phyloP scores from a whole-genome alignment of 2,329 filamentous ascomycete species.

The Apiospora marii region DNA sequence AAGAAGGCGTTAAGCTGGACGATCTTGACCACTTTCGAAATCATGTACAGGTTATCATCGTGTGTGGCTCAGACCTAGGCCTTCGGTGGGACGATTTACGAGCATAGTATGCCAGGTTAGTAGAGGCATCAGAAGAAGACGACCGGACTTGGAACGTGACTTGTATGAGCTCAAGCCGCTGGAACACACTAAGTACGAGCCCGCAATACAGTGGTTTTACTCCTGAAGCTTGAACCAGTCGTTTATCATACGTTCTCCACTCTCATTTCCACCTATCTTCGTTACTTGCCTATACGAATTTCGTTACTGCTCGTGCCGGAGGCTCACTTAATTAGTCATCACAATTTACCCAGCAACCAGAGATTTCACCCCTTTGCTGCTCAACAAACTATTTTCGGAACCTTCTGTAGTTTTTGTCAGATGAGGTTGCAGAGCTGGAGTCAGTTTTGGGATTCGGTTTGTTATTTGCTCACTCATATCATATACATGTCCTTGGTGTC shows the following conservation, averaged over 20 bases:
- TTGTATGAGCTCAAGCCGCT: neutral
- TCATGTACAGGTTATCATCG: conserved; percentile 30
- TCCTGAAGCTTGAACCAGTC: neutral
- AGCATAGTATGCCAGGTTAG: neutral
- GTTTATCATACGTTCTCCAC: neutral
- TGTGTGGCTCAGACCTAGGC: conserved; percentile 25
- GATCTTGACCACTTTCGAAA: conserved; percentile 31
- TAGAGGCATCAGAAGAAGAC: neutral
- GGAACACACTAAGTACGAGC: neutral
- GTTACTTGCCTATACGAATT: neutral
- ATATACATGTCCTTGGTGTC: neutral
- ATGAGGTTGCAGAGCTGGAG: neutral
- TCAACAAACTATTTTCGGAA: neutral
- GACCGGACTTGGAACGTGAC: neutral
- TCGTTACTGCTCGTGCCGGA: neutral
- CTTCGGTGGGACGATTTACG: neutral
- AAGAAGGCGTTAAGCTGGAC: conserved; percentile 31
- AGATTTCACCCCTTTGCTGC: neutral
- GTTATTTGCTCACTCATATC: neutral
- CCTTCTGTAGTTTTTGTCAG: neutral
- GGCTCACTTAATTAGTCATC: neutral
- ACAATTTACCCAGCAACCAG: neutral
- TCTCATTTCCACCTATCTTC: neutral
- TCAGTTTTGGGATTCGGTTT: neutral
- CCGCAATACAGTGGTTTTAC: neutral